Percentiles rank a stretch among this genome's conserved stretches.
phyloP scores from a whole-genome alignment of 2,329 filamentous ascomycete genomes.

The Tolypocladium nubicola region DNA sequence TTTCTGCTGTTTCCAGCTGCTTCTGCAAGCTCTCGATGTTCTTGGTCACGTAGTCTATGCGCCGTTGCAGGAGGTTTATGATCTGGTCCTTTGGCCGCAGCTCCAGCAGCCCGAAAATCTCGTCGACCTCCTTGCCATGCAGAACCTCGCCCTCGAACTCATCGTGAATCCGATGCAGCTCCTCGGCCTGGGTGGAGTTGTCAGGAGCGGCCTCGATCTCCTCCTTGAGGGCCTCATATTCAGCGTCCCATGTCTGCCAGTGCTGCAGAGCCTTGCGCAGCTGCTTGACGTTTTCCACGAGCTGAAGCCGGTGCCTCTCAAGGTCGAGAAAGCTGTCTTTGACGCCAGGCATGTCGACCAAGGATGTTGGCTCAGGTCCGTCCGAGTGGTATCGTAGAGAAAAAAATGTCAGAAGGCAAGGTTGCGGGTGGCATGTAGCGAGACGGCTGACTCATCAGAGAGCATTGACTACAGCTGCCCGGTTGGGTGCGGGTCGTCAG shows the following conservation, averaged over 20 bases:
- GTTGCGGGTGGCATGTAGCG: background rate
- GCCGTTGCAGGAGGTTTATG: conserved; percentile 51
- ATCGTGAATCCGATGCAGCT: conserved; percentile 46
- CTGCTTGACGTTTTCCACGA: conserved; percentile 62
- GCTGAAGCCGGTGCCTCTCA: conserved; percentile 61
- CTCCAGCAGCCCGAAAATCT: conserved; percentile 27
- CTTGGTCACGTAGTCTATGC: conserved; percentile 81
- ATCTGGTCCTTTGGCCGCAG: conserved; percentile 31
- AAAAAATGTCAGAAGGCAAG: background rate
- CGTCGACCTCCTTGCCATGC: conserved; percentile 42
- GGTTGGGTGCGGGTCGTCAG: background rate
- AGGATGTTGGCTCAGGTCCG: background rate
- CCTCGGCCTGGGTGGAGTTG: conserved; percentile 30
- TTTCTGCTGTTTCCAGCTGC: conserved; percentile 58
- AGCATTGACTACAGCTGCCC: no score
- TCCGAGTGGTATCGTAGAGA: background rate
- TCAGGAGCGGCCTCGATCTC: conserved; percentile 53
- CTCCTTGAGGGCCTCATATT: conserved; percentile 83
- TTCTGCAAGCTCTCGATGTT: conserved; percentile 69
- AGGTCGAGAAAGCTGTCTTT: conserved; percentile 53
- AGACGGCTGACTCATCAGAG: background rate
- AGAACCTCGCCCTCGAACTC: conserved; percentile 54
- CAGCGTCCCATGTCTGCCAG: conserved; percentile 85
- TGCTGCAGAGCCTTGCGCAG: conserved; percentile 68
- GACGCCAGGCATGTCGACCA: conserved; percentile 24